Evolutionary conservation across 1,284 basidiomycete species (phyloP), one percentile per base, ranked within the genome.

Genomic region (Veloporphyrellus conicus): DNA sequence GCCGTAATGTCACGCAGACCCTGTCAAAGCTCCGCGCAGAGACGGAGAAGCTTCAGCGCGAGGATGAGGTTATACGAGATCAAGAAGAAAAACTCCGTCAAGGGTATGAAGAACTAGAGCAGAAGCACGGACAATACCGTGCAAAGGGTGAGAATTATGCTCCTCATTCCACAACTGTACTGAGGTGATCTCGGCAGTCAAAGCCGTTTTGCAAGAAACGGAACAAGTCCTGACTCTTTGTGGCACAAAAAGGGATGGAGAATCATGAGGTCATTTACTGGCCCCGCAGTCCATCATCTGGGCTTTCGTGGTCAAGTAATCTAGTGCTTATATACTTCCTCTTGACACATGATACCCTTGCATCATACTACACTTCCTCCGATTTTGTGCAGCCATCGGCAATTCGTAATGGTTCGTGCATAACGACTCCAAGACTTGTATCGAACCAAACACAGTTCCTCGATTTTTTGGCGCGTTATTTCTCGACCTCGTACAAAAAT

Each of bases 161-260:
- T 41, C 22, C 16, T 45, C 7, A 10, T 45, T 33, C 10, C 11
- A 28, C 3, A 15, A 16, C 8, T 19, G 34, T 15, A 25, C 41
- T 63, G 39, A 67, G 8, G n/a, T 32, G 16, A 32, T 22, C 45
- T 48, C 23, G 18, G 23, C 52, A 85, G 82, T 84, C 15, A 69
- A 78, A 61, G 71, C 76, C 45, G 78, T 77, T 22, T 59, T 85
- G 41, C 73, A 79, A 48, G 78, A 83, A 63, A 77, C 80, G 10
- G 75, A 75, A 47, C 73, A 71, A 36, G 69, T 76, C 43, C 64
- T 78, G 33, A 61, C 67, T 34, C 60, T 76, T 3, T 77, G 73
- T 50, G 71, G 73, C 54, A 69, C 69, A 48, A 76, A 73, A 54
- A 68, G 74, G 42, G 70, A 62, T 35, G 62, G 53, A 29, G 20